Percentiles rank a stretch among this genome's conserved stretches.
These are phyloP conservation scores for Ustilago curta DNA, from an alignment of 1,284 basidiomycete species.

Conservation along the genomic window DNA sequence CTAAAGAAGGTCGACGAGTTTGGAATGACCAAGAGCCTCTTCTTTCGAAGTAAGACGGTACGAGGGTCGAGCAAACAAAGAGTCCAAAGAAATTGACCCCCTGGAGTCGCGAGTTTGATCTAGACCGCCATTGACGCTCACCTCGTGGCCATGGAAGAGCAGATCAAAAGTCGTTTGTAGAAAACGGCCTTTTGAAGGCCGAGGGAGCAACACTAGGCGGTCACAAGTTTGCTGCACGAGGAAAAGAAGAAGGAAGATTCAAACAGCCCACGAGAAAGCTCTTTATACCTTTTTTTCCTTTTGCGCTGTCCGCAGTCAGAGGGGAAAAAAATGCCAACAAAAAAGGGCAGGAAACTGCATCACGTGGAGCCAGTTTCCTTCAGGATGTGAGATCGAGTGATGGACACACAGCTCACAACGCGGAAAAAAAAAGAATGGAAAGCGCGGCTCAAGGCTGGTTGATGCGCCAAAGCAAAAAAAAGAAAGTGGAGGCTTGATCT, in stretches of 20 bases:
- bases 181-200: constrained; percentile 18
- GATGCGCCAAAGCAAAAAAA: no score
- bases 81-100: constrained; percentile 24
- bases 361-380: constrained; percentile 16
- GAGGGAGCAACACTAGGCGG: constrained; percentile 59
- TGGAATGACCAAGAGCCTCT: background rate
- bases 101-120: constrained; percentile 57
- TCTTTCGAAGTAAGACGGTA: constrained; percentile 17
- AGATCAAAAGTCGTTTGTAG: background rate
- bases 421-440: background rate
- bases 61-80: constrained; percentile 51
- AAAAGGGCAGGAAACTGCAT: constrained; percentile 10
- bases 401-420: background rate
- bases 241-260: constrained; percentile 43
- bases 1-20: constrained; percentile 19
- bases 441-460: background rate
- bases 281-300: constrained; percentile 10
- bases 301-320: constrained; percentile 5
- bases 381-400: constrained; percentile 22
- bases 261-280: background rate
- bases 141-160: constrained; percentile 53
- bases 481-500: constrained; percentile 3
- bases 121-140: constrained; percentile 56
- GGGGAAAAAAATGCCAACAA: background rate
- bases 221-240: constrained; percentile 55